Evolutionary conservation across 352 stramenopile genomes (phyloP), one percentile per base, ranked within the genome.

Genomic region (Globisporangium ultimum): DNA sequence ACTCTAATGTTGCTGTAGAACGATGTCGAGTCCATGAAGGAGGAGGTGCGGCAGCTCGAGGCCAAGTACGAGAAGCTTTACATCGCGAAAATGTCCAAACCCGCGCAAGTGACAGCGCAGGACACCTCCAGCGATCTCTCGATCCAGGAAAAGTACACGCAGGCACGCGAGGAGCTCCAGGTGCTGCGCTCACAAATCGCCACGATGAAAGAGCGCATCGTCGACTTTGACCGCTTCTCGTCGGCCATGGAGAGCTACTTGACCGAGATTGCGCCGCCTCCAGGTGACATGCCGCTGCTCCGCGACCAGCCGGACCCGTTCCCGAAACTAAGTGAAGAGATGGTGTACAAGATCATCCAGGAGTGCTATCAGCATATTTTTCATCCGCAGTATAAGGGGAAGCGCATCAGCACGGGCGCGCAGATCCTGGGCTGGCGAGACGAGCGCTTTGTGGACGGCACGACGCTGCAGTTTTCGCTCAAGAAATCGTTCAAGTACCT

Each of bases 361-460:
- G 54, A 71, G 46, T 79, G 70, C 66, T 82, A 82, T 53, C 65
- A 72, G 53, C 64, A 82, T 24, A 82, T 82, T 60, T 78, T 74
- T n/a, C 55, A 67, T 11, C 70, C 64, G 2, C 62, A 74, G 13
- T 79, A 64, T 53, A 64, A 66, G 18, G 73, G 70, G 10, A 48
- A 69, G 51, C 72, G 70, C 51, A 48, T 82, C 28, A 82, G 70
- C 68, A 78, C 70, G 0, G 68, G 68, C 22, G 64, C 76, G 41
- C 59, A 69, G 57, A 74, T 82, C 56, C 63, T 79, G 18, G 70
- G 73, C 21, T 82, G 72, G 72, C 63, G 76, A 52, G 72, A 82
- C 47, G 66, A 82, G 60, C 76, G 76, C 64, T 82, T 75, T 45
- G 63, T 82, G 12, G 72, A 82, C 55, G 70, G 62, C 43, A 71